Evolutionary conservation across 169 alveolate species (phyloP).

Genomic region (Plasmodium gonderi): DNA sequence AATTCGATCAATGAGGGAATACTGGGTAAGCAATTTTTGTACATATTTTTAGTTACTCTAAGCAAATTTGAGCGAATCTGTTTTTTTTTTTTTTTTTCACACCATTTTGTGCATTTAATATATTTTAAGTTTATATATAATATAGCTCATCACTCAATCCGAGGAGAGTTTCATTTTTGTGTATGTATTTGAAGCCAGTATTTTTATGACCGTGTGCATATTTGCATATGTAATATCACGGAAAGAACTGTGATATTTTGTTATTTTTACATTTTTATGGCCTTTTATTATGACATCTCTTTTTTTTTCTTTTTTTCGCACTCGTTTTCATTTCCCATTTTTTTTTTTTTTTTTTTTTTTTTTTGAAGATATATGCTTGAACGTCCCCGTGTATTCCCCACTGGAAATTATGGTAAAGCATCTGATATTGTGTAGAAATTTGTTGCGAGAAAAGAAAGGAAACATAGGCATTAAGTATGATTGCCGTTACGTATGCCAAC

Average conservation of each 20-base stretch:
- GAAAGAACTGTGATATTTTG: too few relatives aligned
- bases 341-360: neutral
- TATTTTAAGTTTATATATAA: too few relatives aligned
- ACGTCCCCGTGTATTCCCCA: slow-evolving; percentile 74
- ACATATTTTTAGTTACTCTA: too few relatives aligned
- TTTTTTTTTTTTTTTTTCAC: neutral
- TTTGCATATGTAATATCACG: too few relatives aligned
- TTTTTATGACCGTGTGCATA: too few relatives aligned
- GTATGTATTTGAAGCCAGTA: neutral
- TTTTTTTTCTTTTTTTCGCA: too few relatives aligned
- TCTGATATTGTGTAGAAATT: slow-evolving; percentile 52
- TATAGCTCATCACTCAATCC: too few relatives aligned
- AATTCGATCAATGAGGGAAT: slow-evolving; percentile 64
- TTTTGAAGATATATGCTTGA: slow-evolving; percentile 35
- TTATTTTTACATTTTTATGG: too few relatives aligned
- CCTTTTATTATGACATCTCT: too few relatives aligned
- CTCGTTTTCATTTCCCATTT: neutral
- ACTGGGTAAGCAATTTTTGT: slow-evolving; percentile 30
- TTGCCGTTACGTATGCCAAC: slow-evolving; percentile 72
- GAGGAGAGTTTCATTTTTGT: neutral
- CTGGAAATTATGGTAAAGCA: slow-evolving; percentile 71
- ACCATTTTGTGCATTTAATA: too few relatives aligned
- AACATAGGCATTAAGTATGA: slow-evolving; percentile 69
- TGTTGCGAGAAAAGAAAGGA: slow-evolving; percentile 65
- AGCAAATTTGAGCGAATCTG: too few relatives aligned